Conservation (phyloP, 129 eudicot species). For the Logfia minima region DNA sequence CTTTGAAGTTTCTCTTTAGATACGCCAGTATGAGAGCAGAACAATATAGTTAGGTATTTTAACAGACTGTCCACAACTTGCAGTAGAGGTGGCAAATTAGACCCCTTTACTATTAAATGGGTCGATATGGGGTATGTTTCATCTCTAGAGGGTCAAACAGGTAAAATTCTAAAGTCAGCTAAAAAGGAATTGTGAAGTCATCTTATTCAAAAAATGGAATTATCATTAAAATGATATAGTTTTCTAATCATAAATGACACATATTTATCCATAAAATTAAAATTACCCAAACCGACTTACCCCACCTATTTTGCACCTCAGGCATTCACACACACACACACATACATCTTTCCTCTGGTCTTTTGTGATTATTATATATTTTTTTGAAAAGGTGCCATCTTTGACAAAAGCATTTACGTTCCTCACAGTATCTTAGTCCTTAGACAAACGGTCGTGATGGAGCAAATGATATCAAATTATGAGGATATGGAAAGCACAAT, state of each 20-base stretch:
- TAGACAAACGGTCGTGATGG: slow-evolving; percentile 62
- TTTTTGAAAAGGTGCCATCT: background rate
- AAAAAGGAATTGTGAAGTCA: background rate
- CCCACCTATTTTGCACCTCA: background rate
- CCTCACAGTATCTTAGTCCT: slow-evolving; percentile 67
- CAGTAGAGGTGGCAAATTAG: background rate
- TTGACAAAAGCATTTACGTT: slow-evolving; percentile 3
- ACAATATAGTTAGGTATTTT: background rate
- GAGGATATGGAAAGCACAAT: slow-evolving; percentile 55
- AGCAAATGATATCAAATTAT: slow-evolving; percentile 42
- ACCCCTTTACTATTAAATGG: background rate
- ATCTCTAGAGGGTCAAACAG: background rate
- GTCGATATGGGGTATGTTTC: background rate
- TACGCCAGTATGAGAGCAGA: background rate
- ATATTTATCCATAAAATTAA: too few species aligned
- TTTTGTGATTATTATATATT: background rate
- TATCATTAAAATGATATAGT: background rate
- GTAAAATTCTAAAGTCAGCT: background rate
- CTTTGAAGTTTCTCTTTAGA: background rate
- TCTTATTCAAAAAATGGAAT: background rate
- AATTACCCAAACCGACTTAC: background rate
- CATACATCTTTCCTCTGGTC: background rate
- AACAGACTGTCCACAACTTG: background rate
- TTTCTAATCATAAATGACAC: background rate
- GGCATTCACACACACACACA: background rate